Evolutionary conservation across 352 stramenopile genomes (phyloP).

Genomic region (Phytopythium oedochilum): DNA sequence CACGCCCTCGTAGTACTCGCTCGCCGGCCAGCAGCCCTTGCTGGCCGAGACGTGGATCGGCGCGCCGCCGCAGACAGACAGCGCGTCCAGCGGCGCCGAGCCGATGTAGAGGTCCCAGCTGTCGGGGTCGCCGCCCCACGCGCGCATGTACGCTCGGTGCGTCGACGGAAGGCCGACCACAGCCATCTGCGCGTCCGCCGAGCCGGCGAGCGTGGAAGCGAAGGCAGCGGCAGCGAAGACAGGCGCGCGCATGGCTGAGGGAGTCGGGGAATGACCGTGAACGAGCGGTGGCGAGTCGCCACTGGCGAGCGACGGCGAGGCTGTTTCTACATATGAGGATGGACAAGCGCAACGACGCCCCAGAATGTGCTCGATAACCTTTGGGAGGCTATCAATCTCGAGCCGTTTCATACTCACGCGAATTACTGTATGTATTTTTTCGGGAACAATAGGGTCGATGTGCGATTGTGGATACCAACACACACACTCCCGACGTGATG

Average conservation of each 20-base stretch:
- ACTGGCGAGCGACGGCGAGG: no score
- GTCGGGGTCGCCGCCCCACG: constrained; percentile 1
- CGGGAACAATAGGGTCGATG: no score
- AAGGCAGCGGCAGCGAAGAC: neutral
- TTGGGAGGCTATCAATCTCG: no score
- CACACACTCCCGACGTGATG: no score
- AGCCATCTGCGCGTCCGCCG: neutral
- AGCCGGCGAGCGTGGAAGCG: neutral
- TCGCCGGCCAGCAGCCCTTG: constrained; percentile 1
- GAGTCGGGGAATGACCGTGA: neutral
- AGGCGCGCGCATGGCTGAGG: neutral
- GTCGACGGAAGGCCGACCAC: neutral
- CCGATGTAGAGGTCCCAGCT: constrained; percentile 4
- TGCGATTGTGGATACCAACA: no score
- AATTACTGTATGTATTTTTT: no score
- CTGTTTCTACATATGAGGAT: no score
- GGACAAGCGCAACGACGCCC: no score
- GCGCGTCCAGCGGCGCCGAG: neutral
- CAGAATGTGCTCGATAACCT: no score
- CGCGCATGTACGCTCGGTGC: neutral
- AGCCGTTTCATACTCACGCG: no score
- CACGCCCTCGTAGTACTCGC: neutral
- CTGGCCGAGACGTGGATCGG: neutral
- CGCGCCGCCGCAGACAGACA: neutral
- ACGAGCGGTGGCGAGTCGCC: no score